Base-by-base conservation (phyloP, 768 basidiomycete genomes). In the Leucocoprinus sp. region DNA sequence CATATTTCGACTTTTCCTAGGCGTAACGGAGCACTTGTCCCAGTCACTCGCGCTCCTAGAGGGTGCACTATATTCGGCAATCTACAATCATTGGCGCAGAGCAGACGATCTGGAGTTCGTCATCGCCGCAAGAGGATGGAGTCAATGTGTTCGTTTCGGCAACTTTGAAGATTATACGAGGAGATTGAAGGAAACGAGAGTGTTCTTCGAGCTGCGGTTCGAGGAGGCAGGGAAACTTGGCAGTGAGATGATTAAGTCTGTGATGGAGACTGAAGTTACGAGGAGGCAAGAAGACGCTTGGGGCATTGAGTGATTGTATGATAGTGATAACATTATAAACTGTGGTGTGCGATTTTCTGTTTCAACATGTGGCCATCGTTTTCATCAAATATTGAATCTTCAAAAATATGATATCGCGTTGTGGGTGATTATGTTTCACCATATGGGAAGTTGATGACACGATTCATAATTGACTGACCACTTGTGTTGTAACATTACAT, bases 11-110 rank as follows among this genome's bases (percentile, higher is more conserved):
- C 74, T 99, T 51, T 97, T 95, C 82, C 84, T 99, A 40, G 95
- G 95, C 23, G 92, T 97, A 9, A 89, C 95, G 8, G 96, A 98
- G 62, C 88, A 93, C 62, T 76, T 99, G 8, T 99, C 97, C 69
- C 74, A 86, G 35, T 82, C 80, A 0, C 68, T 71, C 1, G 55
- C 65, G 0, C 69, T 85, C 2, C 67, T 96, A 14, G 71, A 80
- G 44, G 64, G 71, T 1, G 85, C 93, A 0, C 72, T 97, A 36
- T 65, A 80, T 34, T 84, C 90, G 0, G 87, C 84, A 0, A 58
- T 93, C 26, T 63, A 77, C 48, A 87, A 95, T 54, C 76, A 76
- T 3, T 78, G 84, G 57, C 86, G 93, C 57, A 71, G 93, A 6
- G 74, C 81, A 0, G 88, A 99, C 53, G 95, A 99, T 61, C 69